Base-by-base conservation (phyloP, 176 grass and related monocot species). In the Pontederia paniculata region DNA sequence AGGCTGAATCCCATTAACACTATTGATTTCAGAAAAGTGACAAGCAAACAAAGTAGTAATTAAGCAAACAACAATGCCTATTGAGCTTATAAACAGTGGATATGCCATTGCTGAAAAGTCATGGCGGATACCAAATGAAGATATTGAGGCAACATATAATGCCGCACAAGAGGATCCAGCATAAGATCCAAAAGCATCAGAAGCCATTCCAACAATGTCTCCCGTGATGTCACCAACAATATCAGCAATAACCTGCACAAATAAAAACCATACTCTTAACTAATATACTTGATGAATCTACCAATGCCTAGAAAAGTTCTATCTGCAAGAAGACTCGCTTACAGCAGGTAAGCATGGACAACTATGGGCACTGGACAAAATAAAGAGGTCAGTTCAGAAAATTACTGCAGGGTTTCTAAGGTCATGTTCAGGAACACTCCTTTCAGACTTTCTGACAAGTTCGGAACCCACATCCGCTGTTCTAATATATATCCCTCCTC, bases 111-210 rank as follows among this genome's bases (percentile, higher is more conserved):
- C 81, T 3, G 75, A 75, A 5, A 83, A 78, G 47, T 83, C 74
- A 56, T 77, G 80, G 65, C 74, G 54, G 20, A 74, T 55, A 9
- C 80, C 80, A 19, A 83, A 78, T n/a, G 80, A 83, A 37, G 80
- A 83, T 50, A 83, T 83, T 1, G 80, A 83, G 28, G 80, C 74
- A 54, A 83, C 80, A 1, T 77, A 74, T 7, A 83, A 74, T 8
- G 80, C 74, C 31, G 65, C 70, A 58, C 70, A 78, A 12, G 80
- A 83, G 48, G 80, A 83, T 74, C 78, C 80, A 51, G 65, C 65
- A 21, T 83, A 83, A 0, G 80, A 83, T 7, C 80, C 80, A 23
- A 83, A 83, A n/a, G 78, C 74, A 49, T 83, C 80, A 11, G 80
- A 83, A 44, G 70, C 80, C 74, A 78, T 83, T 18, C 80, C 80